Base-by-base conservation (phyloP, 2,329 filamentous ascomycete species). In the Colletotrichum sojae region DNA sequence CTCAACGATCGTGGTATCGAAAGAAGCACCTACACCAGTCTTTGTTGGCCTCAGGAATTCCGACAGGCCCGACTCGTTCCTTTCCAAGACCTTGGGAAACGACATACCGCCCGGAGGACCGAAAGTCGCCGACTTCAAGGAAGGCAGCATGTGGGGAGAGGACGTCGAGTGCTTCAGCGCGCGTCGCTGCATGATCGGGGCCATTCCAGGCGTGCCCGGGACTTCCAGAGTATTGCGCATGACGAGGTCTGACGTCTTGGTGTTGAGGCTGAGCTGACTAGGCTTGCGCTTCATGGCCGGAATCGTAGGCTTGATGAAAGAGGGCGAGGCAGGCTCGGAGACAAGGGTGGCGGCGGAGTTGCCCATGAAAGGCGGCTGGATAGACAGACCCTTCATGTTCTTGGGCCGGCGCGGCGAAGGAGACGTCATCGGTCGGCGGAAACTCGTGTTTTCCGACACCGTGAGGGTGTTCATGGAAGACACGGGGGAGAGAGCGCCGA, bases 371-470 rank as follows among this genome's bases (percentile, higher is more conserved):
- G 84, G 91, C 61, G 86, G 90, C 75, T 95, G 92, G 53, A 96
- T 92, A 2, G 92, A 94, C 5, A 96, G 85, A 46, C 93, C 93
- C 81, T 96, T 96, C 81, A 94, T 91, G 76, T 96, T 96, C 67
- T 92, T 90, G n/a, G 88, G 86, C 75, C 92, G 91, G 74, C 92
- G 87, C 1, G 91, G 91, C 4, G 89, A 90, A 8, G 91, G 90
- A 22, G 90, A 91, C 20, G 90, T 91, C 87, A 90, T 90, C 16
- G 89, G 89, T 43, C 89, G 83, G 71, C 84, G 84, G 31, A 83
- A 76, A n/a, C 77, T 78, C 16, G 65, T 51, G 40, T 43, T 73
- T 72, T 85, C 81, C 70, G 82, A 79, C 55, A 87, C 77, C 61
- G 81, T 83, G 64, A 87, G 82, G 76, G 80, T 81, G 75, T 83